Evolutionary conservation across 345 rosid genomes (phyloP).

Genomic region (Eucalyptus brandiana): DNA sequence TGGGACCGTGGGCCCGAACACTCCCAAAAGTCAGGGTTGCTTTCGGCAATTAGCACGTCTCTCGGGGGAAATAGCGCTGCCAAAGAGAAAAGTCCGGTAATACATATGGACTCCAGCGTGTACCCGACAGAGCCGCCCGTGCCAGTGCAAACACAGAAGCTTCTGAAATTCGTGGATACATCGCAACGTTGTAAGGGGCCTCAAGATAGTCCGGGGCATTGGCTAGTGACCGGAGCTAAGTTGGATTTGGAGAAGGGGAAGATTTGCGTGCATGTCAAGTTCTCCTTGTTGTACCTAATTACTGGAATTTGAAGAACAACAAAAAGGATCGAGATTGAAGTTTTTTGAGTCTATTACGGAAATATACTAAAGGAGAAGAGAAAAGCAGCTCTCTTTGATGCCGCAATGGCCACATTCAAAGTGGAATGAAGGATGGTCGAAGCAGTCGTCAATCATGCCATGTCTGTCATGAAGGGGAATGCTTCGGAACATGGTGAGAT

Average conservation of each 20-base stretch:
- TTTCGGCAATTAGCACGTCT: slow-evolving; percentile 63
- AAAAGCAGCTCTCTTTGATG: not conserved
- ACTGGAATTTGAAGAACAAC: not conserved
- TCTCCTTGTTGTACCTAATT: slow-evolving; percentile 31
- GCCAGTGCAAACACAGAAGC: slow-evolving; percentile 54
- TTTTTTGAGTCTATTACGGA: not conserved
- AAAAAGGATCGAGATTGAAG: not conserved
- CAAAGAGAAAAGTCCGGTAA: slow-evolving; percentile 17
- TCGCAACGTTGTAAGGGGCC: slow-evolving; percentile 75
- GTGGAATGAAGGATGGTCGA: not conserved
- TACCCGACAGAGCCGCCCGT: slow-evolving; percentile 85
- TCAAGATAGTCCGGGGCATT: slow-evolving; percentile 81
- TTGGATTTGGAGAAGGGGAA: slow-evolving; percentile 68
- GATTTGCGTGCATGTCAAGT: slow-evolving; percentile 68
- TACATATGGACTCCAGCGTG: slow-evolving; percentile 62
- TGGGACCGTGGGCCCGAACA: slow-evolving; percentile 47
- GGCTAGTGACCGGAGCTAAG: slow-evolving; percentile 80
- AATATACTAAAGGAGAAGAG: not conserved
- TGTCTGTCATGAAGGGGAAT: not conserved
- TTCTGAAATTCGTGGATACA: slow-evolving; percentile 60
- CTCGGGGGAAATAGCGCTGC: slow-evolving; percentile 18
- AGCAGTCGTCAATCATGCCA: not conserved
- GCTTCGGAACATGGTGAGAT: not conserved
- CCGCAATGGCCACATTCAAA: not conserved
- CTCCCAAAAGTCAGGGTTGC: slow-evolving; percentile 60